Evolutionary conservation across 768 basidiomycete species (phyloP).

Genomic region (Phaeotremella skinneri): DNA sequence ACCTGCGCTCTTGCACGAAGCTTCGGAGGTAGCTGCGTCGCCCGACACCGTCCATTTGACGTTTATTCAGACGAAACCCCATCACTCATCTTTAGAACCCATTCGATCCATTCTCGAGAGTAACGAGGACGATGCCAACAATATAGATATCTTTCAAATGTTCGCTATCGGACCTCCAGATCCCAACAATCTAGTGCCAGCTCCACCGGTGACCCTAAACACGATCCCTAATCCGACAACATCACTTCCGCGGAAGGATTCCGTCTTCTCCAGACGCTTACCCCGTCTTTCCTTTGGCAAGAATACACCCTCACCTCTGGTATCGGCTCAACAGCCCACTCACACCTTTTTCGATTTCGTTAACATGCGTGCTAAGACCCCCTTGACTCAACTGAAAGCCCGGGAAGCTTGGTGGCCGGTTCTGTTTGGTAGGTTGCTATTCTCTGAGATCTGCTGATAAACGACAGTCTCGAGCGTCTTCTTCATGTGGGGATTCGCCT

Average conservation of each 20-base stretch:
- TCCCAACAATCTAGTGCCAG: neutral
- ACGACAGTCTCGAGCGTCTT: constrained; percentile 40
- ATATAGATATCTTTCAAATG: constrained; percentile 28
- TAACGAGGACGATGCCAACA: constrained; percentile 8
- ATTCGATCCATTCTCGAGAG: neutral
- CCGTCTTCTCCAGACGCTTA: neutral
- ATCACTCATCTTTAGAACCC: neutral
- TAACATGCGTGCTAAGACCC: constrained; percentile 38
- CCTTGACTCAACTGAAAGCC: constrained; percentile 35
- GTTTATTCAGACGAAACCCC: constrained; percentile 4
- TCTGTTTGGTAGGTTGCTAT: constrained; percentile 35
- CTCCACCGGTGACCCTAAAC: neutral
- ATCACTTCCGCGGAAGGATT: neutral
- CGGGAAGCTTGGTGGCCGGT: constrained; percentile 46
- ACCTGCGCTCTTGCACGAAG: constrained; percentile 31
- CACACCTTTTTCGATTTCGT: constrained; percentile 48
- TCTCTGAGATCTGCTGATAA: neutral
- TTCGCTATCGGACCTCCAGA: constrained; percentile 14
- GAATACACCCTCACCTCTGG: neutral
- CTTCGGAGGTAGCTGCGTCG: neutral
- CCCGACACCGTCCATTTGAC: constrained; percentile 4
- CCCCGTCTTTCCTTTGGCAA: neutral
- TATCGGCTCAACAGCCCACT: constrained; percentile 21
- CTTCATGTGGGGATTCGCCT: constrained; percentile 50
- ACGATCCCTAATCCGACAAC: neutral